These are phyloP conservation scores for Cercospora sp. DNA, from an alignment of 2,329 filamentous ascomycete genomes.

Conservation along the genomic window DNA sequence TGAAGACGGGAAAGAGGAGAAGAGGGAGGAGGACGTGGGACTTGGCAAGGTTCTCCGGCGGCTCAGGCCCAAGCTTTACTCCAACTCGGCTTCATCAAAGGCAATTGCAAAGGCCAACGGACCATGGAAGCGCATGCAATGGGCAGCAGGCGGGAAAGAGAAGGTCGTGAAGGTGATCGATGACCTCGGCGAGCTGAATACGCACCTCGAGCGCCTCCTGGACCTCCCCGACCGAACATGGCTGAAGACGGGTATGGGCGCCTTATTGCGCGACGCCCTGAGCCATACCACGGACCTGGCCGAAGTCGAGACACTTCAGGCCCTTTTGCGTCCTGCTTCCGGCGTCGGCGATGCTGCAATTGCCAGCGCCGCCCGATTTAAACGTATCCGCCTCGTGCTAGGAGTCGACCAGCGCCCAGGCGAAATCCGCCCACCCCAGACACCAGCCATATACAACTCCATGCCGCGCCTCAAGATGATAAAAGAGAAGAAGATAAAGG, in stretches of 20 bases:
- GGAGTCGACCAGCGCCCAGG: neutral
- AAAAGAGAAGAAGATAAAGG: neutral
- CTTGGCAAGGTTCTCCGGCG: neutral
- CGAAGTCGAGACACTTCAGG: neutral
- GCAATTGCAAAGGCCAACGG: neutral
- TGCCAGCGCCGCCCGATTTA: neutral
- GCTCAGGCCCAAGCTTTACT: neutral
- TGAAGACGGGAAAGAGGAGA: neutral
- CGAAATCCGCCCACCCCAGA: neutral
- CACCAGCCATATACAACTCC: neutral
- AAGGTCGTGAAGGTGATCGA: neutral
- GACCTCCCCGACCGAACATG: neutral
- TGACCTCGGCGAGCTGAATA: slow-evolving; percentile 5
- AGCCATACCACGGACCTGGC: neutral
- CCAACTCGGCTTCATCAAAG: neutral
- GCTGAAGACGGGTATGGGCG: neutral
- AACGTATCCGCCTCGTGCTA: neutral
- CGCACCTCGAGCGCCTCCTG: neutral
- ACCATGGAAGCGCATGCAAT: slow-evolving; percentile 4
- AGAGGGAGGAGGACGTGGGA: neutral
- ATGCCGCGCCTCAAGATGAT: neutral
- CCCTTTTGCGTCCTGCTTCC: neutral
- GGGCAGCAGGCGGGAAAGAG: neutral
- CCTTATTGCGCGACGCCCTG: neutral
- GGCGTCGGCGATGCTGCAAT: neutral